Evolutionary conservation across 2,329 filamentous ascomycete species (phyloP).

Genomic region (Penicillium sp.): DNA sequence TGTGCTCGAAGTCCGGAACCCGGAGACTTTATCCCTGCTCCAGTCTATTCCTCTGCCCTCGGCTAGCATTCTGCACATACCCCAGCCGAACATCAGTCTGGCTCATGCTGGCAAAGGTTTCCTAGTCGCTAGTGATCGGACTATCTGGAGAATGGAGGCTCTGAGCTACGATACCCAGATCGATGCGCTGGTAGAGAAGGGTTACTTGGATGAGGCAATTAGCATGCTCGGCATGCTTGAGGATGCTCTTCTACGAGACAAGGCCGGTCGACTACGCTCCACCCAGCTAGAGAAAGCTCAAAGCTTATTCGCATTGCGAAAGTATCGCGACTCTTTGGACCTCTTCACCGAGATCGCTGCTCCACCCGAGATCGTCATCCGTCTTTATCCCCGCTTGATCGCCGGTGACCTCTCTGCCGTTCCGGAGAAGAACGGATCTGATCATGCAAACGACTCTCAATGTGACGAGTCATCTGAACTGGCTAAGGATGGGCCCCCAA

Average conservation of each 20-base stretch:
- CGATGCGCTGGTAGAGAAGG: constrained; percentile 70
- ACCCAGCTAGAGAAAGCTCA: constrained; percentile 92
- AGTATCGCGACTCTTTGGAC: constrained; percentile 82
- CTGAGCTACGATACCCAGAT: constrained; percentile 89
- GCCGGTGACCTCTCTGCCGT: constrained; percentile 74
- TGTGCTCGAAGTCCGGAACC: constrained; percentile 84
- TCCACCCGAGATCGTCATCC: constrained; percentile 82
- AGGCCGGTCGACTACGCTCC: constrained; percentile 74
- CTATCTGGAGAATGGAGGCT: constrained; percentile 94
- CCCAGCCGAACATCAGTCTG: constrained; percentile 88
- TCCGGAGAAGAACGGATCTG: constrained; percentile 45
- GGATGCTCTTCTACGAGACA: constrained; percentile 82
- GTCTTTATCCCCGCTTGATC: constrained; percentile 77
- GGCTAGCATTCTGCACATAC: constrained; percentile 83
- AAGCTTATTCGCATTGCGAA: constrained; percentile 73
- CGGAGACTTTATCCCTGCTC: constrained; percentile 82
- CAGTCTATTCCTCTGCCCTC: constrained; percentile 81
- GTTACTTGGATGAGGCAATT: constrained; percentile 83
- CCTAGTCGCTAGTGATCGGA: constrained; percentile 84
- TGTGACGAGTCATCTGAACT: constrained; percentile 29
- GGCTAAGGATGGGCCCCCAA: constrained; percentile 15
- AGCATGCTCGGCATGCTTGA: constrained; percentile 87
- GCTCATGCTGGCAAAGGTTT: constrained; percentile 96
- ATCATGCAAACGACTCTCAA: constrained; percentile 32
- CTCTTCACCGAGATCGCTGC: constrained; percentile 88